Evolutionary conservation across 805 yeast species (phyloP).

Genomic region (Kazachstania africana): DNA sequence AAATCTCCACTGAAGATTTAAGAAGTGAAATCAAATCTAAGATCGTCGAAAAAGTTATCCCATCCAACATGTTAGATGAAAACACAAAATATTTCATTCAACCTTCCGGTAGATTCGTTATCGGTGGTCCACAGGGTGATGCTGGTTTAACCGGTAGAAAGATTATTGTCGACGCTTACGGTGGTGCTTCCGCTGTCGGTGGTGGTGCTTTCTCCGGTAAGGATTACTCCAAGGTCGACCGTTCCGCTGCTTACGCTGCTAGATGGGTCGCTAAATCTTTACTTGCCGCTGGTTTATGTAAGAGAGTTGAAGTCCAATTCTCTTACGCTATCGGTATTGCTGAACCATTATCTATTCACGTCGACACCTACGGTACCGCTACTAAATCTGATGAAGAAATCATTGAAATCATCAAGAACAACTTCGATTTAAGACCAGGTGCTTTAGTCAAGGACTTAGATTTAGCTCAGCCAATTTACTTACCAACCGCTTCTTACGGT

Average conservation of each 20-base stretch:
- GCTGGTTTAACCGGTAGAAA: slow-evolving; percentile 99
- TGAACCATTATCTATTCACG: slow-evolving; percentile 95
- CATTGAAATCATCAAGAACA: slow-evolving; percentile 80
- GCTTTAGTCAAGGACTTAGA: slow-evolving; percentile 92
- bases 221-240: slow-evolving; percentile 98
- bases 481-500: slow-evolving; percentile 98
- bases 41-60: slow-evolving; percentile 84
- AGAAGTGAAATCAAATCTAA: slow-evolving; percentile 68
- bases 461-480: slow-evolving; percentile 97
- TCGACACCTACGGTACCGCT: slow-evolving; percentile 97
- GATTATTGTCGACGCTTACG: slow-evolving; percentile 98
- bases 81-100: slow-evolving; percentile 96
- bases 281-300: slow-evolving; percentile 87
- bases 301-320: slow-evolving; percentile 95
- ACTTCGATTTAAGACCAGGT: slow-evolving; percentile 99
- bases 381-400: slow-evolving; percentile 79
- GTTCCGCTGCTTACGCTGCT: slow-evolving; percentile 99
- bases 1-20: slow-evolving; percentile 85
- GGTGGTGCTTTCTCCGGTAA: slow-evolving; percentile 99
- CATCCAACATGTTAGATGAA: slow-evolving; percentile 81
- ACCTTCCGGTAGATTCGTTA: slow-evolving; percentile 98
- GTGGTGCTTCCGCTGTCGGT: slow-evolving; percentile 99
- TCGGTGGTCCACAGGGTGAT: slow-evolving; percentile 99
- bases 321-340: slow-evolving; percentile 99
- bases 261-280: slow-evolving; percentile 99